Evolutionary conservation across 352 stramenopile genomes (phyloP), one percentile per base, ranked within the genome.

Genomic region (Globisporangium alternatum): DNA sequence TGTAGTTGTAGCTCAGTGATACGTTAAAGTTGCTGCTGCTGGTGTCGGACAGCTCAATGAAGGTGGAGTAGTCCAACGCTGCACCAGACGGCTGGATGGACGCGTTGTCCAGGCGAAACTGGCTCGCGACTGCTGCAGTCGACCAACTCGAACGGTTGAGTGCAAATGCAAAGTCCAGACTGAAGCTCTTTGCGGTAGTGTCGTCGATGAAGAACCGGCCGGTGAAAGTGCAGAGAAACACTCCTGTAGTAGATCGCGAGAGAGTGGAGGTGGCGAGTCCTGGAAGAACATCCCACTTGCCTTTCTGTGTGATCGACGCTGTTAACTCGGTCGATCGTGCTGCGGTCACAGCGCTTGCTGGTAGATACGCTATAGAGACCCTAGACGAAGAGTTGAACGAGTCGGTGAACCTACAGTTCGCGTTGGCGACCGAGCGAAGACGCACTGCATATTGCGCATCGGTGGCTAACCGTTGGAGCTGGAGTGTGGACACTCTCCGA

Each of bases 121-220:
- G 68, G 1, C 70, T 65, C 1, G 53, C 22, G 0, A 47, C 28
- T 17, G 69, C 49, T n/a, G 43, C 25, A 62, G 33, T 56, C 21
- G 58, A 47, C 15, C 47, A 25, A 21, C 30, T 44, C 15, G 30
- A 68, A 30, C 56, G 41, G 44, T 76, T 63, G 30, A 78, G 48
- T 43, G 67, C 71, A 58, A 85, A 77, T 2, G 65, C 75, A 10
- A 86, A 56, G 65, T 83, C 80, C 12, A 89, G 65, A 12, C 61
- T 69, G 65, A 89, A 89, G 0, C 58, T 67, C 56, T 81, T 86
- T 6, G 77, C 68, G 1, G 68, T 67, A 21, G 49, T 64, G 30
- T 86, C 81, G 31, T 89, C 78, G 22, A 83, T 56, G 33, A 85
- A 82, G 57, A 89, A 76, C 39, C 80, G 70, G 6, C 77, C 77